phyloP scores from a whole-genome alignment of 2,329 filamentous ascomycete genomes.

The Neonectria coccinea region DNA sequence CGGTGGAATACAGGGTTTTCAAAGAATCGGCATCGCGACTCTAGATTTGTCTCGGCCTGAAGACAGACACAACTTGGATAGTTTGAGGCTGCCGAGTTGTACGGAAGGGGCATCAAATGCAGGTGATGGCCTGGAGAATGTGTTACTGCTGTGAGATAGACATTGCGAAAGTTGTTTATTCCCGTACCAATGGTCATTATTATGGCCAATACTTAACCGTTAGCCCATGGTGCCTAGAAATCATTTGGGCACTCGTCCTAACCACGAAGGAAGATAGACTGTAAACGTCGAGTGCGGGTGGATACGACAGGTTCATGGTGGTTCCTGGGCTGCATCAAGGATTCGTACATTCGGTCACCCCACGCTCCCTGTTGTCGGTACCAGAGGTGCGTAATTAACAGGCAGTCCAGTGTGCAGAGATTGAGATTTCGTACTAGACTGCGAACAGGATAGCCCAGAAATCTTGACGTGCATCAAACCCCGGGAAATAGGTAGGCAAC shows the following conservation, averaged over 20 bases:
- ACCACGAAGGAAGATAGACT: background rate
- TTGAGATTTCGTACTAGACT: background rate
- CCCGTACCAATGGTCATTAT: too few relatives aligned
- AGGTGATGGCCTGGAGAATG: too few relatives aligned
- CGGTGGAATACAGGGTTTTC: too few relatives aligned
- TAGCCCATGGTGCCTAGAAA: background rate
- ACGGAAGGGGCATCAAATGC: too few relatives aligned
- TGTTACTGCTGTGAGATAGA: too few relatives aligned
- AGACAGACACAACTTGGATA: too few relatives aligned
- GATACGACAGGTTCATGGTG: background rate
- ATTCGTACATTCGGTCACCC: slow-evolving; percentile 13
- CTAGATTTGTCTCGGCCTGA: too few relatives aligned
- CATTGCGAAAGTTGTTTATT: too few relatives aligned
- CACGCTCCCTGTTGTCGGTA: background rate
- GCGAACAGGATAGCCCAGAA: background rate
- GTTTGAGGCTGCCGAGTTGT: too few relatives aligned
- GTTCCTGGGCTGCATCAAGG: background rate
- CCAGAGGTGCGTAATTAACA: slow-evolving; percentile 8
- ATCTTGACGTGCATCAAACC: background rate
- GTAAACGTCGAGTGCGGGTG: background rate
- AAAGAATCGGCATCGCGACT: too few relatives aligned
- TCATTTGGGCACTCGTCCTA: background rate
- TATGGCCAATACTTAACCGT: too few relatives aligned
- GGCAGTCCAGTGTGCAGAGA: background rate
- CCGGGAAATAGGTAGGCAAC: background rate